A percentile compares a stretch with the other conserved stretches of the same genome.
phyloP scores from a whole-genome alignment of 345 rosid genomes.

The Aquilaria malaccensis region DNA sequence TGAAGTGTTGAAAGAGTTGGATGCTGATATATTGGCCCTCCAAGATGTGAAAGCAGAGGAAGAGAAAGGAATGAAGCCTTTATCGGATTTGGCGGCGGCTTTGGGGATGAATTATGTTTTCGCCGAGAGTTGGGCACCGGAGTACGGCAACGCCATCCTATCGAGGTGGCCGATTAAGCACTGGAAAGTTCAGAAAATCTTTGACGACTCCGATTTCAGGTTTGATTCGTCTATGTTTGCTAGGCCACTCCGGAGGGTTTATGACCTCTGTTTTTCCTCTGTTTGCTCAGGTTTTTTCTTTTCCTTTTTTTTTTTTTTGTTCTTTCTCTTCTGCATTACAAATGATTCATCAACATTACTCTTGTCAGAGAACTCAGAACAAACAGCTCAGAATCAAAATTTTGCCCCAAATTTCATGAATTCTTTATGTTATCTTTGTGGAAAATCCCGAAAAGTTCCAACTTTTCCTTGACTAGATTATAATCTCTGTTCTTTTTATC shows the following conservation, averaged over 20 bases:
- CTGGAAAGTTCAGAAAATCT: conserved; percentile 66
- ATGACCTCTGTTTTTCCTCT: not conserved
- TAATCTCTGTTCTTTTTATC: too few species aligned
- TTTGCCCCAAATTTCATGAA: too few species aligned
- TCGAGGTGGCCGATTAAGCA: conserved; percentile 85
- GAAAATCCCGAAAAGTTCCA: too few species aligned
- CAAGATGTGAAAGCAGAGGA: conserved; percentile 98
- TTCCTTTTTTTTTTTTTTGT: too few species aligned
- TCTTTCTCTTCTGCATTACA: too few species aligned
- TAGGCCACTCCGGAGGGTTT: not conserved
- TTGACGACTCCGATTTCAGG: conserved; percentile 94
- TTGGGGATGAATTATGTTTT: conserved; percentile 83
- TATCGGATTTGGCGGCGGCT: conserved; percentile 84
- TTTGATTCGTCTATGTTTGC: not conserved
- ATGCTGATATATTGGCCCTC: conserved; percentile 79
- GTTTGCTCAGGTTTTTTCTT: not conserved
- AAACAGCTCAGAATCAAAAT: too few species aligned
- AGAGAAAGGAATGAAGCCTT: conserved; percentile 81
- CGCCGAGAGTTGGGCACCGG: conserved; percentile 99
- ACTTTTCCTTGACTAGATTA: too few species aligned
- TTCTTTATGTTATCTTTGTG: too few species aligned
- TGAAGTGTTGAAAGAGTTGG: conserved; percentile 72
- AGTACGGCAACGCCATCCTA: conserved; percentile 87
- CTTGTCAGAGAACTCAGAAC: too few species aligned
- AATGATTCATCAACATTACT: too few species aligned